Conservation (phyloP, 2,329 filamentous ascomycete species). For the Ophiostoma sp. region DNA sequence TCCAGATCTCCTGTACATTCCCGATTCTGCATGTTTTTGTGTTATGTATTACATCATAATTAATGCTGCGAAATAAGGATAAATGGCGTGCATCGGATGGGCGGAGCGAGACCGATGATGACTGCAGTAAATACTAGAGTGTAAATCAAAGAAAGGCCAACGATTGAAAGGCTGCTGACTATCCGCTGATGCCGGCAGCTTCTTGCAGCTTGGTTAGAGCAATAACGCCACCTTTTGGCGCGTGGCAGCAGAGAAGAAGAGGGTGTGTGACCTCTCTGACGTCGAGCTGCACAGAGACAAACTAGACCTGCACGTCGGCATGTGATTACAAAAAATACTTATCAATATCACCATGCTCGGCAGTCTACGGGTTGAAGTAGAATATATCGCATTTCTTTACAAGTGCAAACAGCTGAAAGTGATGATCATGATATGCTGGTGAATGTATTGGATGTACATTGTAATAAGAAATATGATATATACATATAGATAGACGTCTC, state of each 20-base stretch:
- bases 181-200: background rate
- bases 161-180: background rate
- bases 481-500: background rate
- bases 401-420: background rate
- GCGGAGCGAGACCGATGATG: background rate
- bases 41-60: background rate
- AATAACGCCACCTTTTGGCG: background rate
- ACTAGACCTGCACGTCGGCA: slow-evolving; percentile 5
- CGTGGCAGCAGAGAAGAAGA: background rate
- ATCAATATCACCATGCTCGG: background rate
- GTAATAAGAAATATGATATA: background rate
- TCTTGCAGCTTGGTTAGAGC: background rate
- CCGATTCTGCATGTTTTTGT: background rate
- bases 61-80: background rate
- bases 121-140: too few relatives aligned
- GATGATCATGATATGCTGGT: background rate
- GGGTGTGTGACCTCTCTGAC: background rate
- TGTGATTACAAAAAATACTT: background rate
- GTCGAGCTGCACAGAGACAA: background rate
- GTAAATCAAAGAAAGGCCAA: background rate
- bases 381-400: background rate
- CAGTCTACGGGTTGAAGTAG: background rate
- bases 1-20: background rate
- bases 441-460: background rate
- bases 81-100: background rate